These are phyloP conservation scores for Argentina anserina DNA, from an alignment of 306 rosid genomes.

Conservation along the genomic window DNA sequence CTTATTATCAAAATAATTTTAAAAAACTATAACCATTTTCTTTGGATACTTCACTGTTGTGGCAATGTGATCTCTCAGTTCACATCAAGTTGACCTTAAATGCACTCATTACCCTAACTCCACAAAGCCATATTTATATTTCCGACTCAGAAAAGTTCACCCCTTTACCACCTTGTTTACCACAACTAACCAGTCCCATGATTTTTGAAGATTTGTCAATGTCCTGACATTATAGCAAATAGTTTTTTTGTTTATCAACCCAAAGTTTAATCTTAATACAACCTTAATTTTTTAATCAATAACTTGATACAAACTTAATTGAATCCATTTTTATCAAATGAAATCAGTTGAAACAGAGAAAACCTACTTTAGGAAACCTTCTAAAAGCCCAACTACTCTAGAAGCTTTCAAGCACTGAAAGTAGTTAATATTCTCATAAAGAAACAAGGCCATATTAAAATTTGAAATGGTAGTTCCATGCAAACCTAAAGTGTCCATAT, in stretches of 20 bases:
- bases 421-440: neutral
- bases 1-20: neutral
- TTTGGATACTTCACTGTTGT: neutral
- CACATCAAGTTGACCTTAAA: neutral
- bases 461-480: neutral
- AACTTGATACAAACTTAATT: neutral
- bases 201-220: no score
- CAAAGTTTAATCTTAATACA: neutral
- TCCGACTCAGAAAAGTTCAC: neutral
- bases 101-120: neutral
- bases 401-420: neutral
- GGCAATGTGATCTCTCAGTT: neutral
- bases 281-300: no score
- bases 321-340: neutral
- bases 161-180: neutral
- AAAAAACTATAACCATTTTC: neutral
- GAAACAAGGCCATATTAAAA: neutral
- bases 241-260: neutral
- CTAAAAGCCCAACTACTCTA: neutral
- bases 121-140: neutral
- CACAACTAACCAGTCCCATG: neutral
- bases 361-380: neutral
- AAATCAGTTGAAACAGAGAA: neutral
- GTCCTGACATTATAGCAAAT: neutral
- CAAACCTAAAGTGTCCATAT: neutral